phyloP scores from a whole-genome alignment of 2,329 filamentous ascomycete species.

The Exophiala sp. region DNA sequence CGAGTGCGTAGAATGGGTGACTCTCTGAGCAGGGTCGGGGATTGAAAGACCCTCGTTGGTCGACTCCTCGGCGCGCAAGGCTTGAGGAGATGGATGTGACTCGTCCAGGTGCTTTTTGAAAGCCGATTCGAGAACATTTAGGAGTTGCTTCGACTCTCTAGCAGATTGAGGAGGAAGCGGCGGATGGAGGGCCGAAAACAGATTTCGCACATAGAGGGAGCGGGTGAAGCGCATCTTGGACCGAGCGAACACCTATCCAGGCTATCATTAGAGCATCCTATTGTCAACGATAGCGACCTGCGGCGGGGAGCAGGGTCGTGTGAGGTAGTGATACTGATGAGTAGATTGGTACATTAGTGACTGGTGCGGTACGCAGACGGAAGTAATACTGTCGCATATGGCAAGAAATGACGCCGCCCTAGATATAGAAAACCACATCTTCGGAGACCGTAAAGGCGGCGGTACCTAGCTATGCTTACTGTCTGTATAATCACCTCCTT shows the following conservation, averaged over 20 bases:
- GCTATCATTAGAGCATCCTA: background rate
- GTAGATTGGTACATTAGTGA: too few relatives aligned
- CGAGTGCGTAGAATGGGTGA: constrained; percentile 18
- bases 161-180: constrained; percentile 47
- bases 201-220: constrained; percentile 43
- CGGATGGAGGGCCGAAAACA: constrained; percentile 50
- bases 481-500: too few relatives aligned
- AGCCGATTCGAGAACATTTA: constrained; percentile 56
- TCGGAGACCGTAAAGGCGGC: too few relatives aligned
- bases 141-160: constrained; percentile 54
- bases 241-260: background rate
- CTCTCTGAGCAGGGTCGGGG: constrained; percentile 18
- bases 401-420: too few relatives aligned
- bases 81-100: constrained; percentile 44
- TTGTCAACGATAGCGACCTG: background rate
- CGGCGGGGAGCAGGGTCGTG: background rate
- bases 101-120: constrained; percentile 59
- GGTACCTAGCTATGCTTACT: too few relatives aligned
- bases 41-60: constrained; percentile 22
- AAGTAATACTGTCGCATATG: too few relatives aligned
- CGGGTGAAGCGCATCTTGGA: constrained; percentile 48
- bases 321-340: background rate
- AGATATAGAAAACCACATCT: too few relatives aligned
- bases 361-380: too few relatives aligned
- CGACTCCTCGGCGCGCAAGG: constrained; percentile 21